Evolutionary conservation across 2,329 filamentous ascomycete genomes (phyloP), one percentile per base, ranked within the genome.

Genomic region (Ceratocystis destructans): DNA sequence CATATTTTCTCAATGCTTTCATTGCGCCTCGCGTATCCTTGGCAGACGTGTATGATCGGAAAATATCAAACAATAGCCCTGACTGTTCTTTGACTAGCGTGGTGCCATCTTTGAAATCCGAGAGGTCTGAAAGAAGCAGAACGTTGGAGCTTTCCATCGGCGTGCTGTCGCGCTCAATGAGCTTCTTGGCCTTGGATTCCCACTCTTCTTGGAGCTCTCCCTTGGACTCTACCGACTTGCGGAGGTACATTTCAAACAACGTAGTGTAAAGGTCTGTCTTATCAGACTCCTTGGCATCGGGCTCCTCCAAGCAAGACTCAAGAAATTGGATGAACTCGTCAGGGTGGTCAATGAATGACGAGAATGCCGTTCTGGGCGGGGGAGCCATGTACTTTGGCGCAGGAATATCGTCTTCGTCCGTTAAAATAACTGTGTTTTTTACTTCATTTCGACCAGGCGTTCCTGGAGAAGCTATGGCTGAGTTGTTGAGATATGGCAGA

Each of bases 181-280:
- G 82, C 69, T 85, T 86, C 77, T 94, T 96, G 0, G 94, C 94
- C 74, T 95, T 96, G 55, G 81, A 81, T 73, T 96, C 90, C 93
- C 94, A 99, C 69, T 87, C 83, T 71, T 88, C 83, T 69, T 87
- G 86, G 69, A 91, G 76, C 61, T 80, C 79, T 8, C 86, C 86
- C 71, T 86, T 89, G 72, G 87, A 87, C 67, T 87, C 84, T 68
- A 86, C 88, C 25, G 93, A 89, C 71, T 91, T 94, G 74, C 96
- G 89, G 7, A 99, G 79, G 73, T 97, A 99, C 88, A 99, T 97
- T 75, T 99, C 95, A 73, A 99, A 97, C 15, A 99, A 76, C 0
- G 95, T 96, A 0, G 93, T 97, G 72, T 94, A 94, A 17, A 99
- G 80, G 74, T 99, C 95, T 1, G 87, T 83, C 69, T 86, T 88